These are phyloP conservation scores for Boechera retrofracta DNA, from an alignment of 345 rosid species.

Conservation along the genomic window DNA sequence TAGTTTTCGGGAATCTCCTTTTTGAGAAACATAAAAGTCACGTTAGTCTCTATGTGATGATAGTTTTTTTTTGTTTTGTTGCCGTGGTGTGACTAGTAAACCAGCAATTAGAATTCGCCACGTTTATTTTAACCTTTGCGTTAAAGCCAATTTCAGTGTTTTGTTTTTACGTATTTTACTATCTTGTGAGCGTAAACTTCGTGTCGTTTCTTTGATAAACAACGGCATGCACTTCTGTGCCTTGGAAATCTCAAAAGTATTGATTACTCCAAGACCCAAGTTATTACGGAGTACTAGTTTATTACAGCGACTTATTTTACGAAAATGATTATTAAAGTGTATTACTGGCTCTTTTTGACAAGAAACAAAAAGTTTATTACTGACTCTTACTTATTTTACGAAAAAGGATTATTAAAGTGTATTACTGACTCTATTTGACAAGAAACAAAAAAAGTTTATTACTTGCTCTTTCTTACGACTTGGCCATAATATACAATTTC, in stretches of 20 bases:
- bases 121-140: neutral
- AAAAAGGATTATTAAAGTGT: neutral
- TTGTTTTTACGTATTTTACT: neutral
- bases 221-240: conserved; percentile 14
- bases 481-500: neutral
- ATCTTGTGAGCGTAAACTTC: conserved; percentile 7
- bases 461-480: neutral
- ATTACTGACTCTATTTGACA: neutral
- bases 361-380: neutral
- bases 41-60: neutral
- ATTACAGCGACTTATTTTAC: neutral
- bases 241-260: neutral
- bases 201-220: neutral
- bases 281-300: neutral
- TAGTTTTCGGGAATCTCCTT: conserved; percentile 9
- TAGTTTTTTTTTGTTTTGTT: neutral
- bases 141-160: neutral
- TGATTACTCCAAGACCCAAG: conserved; percentile 6
- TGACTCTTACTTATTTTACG: neutral
- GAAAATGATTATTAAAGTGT: neutral
- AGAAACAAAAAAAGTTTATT: neutral
- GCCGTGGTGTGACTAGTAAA: neutral
- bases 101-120: neutral
- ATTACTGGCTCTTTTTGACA: neutral
- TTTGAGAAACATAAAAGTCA: conserved; percentile 16